phyloP scores from a whole-genome alignment of 1,139 yeast genomes.

The Candida dubliniensis region DNA sequence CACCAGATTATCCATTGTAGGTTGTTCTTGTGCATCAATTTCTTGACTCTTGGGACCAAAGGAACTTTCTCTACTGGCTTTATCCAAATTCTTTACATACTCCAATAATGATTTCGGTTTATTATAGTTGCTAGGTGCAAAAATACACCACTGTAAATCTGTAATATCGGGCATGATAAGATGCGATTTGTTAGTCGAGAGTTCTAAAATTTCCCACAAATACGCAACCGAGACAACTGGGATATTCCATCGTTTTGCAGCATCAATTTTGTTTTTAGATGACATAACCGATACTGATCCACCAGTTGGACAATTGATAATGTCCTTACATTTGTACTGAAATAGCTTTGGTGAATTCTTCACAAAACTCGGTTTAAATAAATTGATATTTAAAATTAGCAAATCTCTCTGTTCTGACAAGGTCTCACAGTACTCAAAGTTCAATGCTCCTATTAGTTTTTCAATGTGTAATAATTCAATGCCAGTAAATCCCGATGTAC shows the following conservation, averaged over 20 bases:
- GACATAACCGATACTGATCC: constrained; percentile 40
- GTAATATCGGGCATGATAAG: constrained; percentile 33
- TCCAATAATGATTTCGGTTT: constrained; percentile 35
- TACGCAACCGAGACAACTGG: constrained; percentile 58
- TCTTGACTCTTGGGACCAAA: constrained; percentile 3
- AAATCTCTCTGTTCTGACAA: constrained; percentile 61
- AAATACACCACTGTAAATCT: constrained; percentile 54
- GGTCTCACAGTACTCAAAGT: constrained; percentile 51
- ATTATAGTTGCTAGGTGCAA: constrained; percentile 34
- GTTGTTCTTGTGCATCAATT: constrained; percentile 4
- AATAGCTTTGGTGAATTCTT: constrained; percentile 42
- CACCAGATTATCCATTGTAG: constrained; percentile 11
- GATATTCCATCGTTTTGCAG: constrained; percentile 56
- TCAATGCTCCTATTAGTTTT: constrained; percentile 55
- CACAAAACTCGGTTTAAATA: constrained; percentile 36
- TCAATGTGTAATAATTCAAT: constrained; percentile 76
- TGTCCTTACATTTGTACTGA: constrained; percentile 35
- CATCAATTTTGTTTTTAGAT: constrained; percentile 53
- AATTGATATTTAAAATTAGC: constrained; percentile 60
- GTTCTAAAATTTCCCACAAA: constrained; percentile 45
- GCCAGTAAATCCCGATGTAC: constrained; percentile 81
- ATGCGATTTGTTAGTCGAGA: constrained; percentile 16
- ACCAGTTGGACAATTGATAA: constrained; percentile 35
- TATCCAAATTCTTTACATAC: constrained; percentile 24
- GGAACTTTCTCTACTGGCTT: constrained; percentile 4